Conservation (phyloP, 1,139 yeast genomes). For the Nadsonia commutata region DNA sequence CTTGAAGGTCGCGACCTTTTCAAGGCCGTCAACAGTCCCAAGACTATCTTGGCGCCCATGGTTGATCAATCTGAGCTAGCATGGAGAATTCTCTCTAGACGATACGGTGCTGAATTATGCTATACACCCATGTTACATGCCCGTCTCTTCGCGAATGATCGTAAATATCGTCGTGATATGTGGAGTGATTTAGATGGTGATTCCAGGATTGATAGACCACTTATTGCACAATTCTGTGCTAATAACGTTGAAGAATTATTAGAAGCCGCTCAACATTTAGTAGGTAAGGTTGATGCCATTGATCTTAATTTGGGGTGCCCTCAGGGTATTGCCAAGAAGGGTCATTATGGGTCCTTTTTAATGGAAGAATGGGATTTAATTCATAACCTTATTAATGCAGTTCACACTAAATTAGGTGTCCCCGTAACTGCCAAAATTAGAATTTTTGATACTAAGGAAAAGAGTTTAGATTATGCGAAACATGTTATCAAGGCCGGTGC, state of each 20-base stretch:
- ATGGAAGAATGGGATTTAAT: constrained; percentile 96
- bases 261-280: constrained; percentile 69
- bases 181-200: constrained; percentile 70
- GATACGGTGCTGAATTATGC: constrained; percentile 85
- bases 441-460: constrained; percentile 72
- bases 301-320: constrained; percentile 96
- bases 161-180: constrained; percentile 65
- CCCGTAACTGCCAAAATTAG: constrained; percentile 96
- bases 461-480: constrained; percentile 73
- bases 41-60: constrained; percentile 92
- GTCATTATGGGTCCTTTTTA: constrained; percentile 86
- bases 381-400: constrained; percentile 48
- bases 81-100: constrained; percentile 79
- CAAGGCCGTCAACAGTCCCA: constrained; percentile 57
- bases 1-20: constrained; percentile 55
- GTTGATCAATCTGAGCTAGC: constrained; percentile 95
- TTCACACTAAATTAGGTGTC: constrained; percentile 59
- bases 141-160: constrained; percentile 69
- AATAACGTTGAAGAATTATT: constrained; percentile 78
- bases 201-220: constrained; percentile 51
- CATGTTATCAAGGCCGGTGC: constrained; percentile 94
- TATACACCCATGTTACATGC: constrained; percentile 98
- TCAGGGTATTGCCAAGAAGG: constrained; percentile 90
- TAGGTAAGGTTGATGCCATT: constrained; percentile 83
- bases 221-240: constrained; percentile 90